phyloP scores from a whole-genome alignment of 176 grass and related monocot genomes.

The Aegilops umbellulata region DNA sequence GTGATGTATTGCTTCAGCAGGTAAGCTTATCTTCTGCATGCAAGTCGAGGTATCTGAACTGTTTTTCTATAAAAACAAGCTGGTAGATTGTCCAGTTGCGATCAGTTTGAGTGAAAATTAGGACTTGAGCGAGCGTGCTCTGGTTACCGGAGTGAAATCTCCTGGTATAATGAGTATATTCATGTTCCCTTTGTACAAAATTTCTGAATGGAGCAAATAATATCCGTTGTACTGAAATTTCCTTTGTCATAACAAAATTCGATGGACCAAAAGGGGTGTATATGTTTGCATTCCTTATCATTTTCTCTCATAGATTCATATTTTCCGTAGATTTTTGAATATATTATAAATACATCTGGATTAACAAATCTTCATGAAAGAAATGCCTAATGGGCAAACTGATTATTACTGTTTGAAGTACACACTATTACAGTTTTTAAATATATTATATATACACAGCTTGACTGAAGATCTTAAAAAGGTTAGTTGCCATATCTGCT shows the following conservation, averaged over 20 bases:
- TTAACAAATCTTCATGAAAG: neutral
- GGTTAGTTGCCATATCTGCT: neutral
- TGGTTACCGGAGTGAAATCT: no score
- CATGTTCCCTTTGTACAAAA: neutral
- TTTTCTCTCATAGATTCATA: neutral
- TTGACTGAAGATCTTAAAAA: neutral
- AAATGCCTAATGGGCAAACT: neutral
- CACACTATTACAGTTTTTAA: no score
- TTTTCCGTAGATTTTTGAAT: neutral
- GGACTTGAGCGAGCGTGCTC: no score
- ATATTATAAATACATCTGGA: neutral
- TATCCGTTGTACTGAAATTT: neutral
- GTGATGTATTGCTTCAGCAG: neutral
- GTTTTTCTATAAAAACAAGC: neutral
- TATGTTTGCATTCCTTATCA: neutral
- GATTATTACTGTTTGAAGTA: no score
- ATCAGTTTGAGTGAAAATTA: no score
- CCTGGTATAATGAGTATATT: neutral
- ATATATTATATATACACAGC: neutral
- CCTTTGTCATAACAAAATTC: neutral
- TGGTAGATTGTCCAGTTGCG: no score
- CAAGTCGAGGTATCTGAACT: neutral
- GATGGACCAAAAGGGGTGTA: neutral
- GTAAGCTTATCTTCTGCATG: neutral
- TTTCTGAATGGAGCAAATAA: neutral